Conservation (phyloP, 1,284 basidiomycete species). For the Trametes polyzona region DNA sequence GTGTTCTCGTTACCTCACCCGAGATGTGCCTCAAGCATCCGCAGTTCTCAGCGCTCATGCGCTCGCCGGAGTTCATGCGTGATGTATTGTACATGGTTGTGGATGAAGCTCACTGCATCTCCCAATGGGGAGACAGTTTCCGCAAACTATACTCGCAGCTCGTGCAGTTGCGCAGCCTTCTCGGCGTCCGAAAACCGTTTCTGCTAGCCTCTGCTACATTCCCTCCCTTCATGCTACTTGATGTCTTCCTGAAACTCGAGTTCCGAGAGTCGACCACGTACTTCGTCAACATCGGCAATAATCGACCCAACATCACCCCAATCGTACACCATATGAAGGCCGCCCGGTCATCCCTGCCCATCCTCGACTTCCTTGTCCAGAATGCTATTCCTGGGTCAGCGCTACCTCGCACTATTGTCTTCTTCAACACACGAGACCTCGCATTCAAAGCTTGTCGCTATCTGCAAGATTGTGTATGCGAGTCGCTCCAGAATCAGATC, state of each 20-base stretch:
- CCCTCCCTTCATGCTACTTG: not conserved
- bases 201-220: not conserved
- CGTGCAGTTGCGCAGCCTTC: not conserved
- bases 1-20: not conserved
- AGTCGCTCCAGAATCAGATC: not conserved
- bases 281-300: conserved; percentile 8
- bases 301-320: conserved; percentile 1
- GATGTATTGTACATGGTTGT: not conserved
- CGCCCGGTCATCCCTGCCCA: not conserved
- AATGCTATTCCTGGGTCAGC: not conserved
- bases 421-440: conserved; percentile 2
- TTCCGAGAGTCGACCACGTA: not conserved
- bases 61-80: not conserved
- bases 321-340: not conserved
- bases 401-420: not conserved
- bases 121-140: conserved; percentile 1
- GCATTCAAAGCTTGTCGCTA: not conserved
- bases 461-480: not conserved
- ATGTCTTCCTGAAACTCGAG: not conserved
- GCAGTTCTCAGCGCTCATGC: not conserved
- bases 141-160: not conserved
- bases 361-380: not conserved
- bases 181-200: not conserved
- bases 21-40: conserved; percentile 1
- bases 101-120: conserved; percentile 6